Evolutionary conservation across 169 alveolate genomes (phyloP).

Genomic region (Plasmodium ovale): DNA sequence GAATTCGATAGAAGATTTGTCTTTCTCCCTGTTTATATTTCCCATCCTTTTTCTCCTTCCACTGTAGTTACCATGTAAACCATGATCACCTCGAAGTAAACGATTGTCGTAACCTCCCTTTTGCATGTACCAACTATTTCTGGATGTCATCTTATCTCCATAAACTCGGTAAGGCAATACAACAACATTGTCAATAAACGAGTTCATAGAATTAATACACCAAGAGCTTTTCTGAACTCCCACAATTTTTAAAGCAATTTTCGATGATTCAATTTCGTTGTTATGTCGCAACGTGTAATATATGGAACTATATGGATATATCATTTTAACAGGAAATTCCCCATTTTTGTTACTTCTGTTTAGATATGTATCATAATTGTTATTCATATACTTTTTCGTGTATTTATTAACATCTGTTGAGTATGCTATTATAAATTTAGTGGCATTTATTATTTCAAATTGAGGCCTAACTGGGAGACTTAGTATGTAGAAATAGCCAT

Average conservation of each 20-base stretch:
- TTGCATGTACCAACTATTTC: not conserved
- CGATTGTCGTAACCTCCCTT: not conserved
- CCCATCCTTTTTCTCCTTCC: not conserved
- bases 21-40: not conserved
- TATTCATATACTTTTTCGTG: slow-evolving; percentile 41
- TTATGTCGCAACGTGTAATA: slow-evolving; percentile 63
- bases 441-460: slow-evolving; percentile 86
- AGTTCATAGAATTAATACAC: slow-evolving; percentile 53
- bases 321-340: slow-evolving; percentile 66
- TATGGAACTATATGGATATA: slow-evolving; percentile 74
- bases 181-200: slow-evolving; percentile 66
- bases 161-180: slow-evolving; percentile 40
- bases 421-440: slow-evolving; percentile 83
- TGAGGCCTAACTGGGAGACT: slow-evolving; percentile 85
- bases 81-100: not conserved
- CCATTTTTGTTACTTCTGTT: slow-evolving; percentile 73
- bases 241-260: slow-evolving; percentile 76
- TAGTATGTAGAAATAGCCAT: slow-evolving; percentile 86
- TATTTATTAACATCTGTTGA: slow-evolving; percentile 71
- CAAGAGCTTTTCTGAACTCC: slow-evolving; percentile 73
- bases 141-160: slow-evolving; percentile 18
- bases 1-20: no score
- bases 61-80: not conserved
- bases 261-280: slow-evolving; percentile 72
- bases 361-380: slow-evolving; percentile 29